Conservation (phyloP, 371 early-diverging fungal species). For the Mucor circinelloides region DNA sequence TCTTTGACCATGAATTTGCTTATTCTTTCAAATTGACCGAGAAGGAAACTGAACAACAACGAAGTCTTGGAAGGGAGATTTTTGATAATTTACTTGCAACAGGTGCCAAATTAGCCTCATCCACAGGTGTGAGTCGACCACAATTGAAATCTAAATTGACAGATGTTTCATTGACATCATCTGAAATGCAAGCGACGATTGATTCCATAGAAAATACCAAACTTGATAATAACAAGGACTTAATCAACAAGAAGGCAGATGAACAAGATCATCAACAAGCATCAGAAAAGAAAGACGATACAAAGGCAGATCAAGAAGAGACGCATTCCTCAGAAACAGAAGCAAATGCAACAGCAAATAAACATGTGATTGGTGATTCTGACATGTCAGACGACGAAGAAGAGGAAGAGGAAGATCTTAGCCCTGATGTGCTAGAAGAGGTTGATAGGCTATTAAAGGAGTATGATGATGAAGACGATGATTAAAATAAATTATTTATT, state of each 20-base stretch:
- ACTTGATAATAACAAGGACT: background rate
- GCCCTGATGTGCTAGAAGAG: conserved; percentile 37
- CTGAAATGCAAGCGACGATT: conserved; percentile 19
- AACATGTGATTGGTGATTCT: conserved; percentile 19
- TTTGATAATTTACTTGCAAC: conserved; percentile 56
- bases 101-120: conserved; percentile 40
- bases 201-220: conserved; percentile 10
- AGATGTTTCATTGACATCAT: conserved; percentile 12
- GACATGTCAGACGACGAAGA: conserved; percentile 15
- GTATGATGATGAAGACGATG: conserved; percentile 26
- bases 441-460: conserved; percentile 38
- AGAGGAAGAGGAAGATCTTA: conserved; percentile 30
- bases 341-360: conserved; percentile 6
- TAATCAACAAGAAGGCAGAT: background rate
- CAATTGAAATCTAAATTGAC: conserved; percentile 14
- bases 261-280: background rate
- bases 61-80: conserved; percentile 59
- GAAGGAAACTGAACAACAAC: conserved; percentile 60
- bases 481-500: conserved; percentile 4
- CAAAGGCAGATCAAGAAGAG: background rate
- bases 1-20: conserved; percentile 70
- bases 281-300: background rate
- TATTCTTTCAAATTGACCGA: conserved; percentile 66
- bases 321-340: background rate
- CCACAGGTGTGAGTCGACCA: conserved; percentile 26